These are phyloP conservation scores for Apiotrichum siamense DNA, from an alignment of 1,284 basidiomycete genomes.

Conservation along the genomic window DNA sequence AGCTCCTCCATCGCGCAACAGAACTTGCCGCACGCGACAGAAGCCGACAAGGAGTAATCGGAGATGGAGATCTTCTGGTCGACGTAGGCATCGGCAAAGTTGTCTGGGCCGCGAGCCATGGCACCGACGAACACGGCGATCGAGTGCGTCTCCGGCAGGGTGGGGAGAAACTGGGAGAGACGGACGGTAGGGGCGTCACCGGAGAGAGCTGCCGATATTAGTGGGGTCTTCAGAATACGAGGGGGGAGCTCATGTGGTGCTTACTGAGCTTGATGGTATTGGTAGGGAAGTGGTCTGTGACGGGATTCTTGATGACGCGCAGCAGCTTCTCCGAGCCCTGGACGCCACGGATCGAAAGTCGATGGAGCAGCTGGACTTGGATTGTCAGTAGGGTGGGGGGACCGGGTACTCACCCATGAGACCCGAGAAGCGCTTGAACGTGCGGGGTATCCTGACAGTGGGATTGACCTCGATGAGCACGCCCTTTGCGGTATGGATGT, in stretches of 20 bases:
- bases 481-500: conserved; percentile 95
- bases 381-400: neutral
- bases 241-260: no score
- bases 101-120: conserved; percentile 91
- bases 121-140: conserved; percentile 96
- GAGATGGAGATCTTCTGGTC: conserved; percentile 97
- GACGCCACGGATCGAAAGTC: conserved; percentile 88
- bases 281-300: conserved; percentile 88
- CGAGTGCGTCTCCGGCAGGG: conserved; percentile 75
- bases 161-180: conserved; percentile 74
- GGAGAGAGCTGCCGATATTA: conserved; percentile 65
- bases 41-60: conserved; percentile 88
- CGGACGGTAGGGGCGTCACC: conserved; percentile 82
- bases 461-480: conserved; percentile 99
- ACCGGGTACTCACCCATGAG: conserved; percentile 73
- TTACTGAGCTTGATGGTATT: conserved; percentile 93
- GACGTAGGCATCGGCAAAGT: conserved; percentile 90
- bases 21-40: conserved; percentile 86
- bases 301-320: conserved; percentile 97
- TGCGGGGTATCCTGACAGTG: conserved; percentile 91
- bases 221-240: neutral
- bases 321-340: conserved; percentile 95
- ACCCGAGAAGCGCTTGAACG: conserved; percentile 97
- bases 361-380: conserved; percentile 92
- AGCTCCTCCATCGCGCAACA: conserved; percentile 63